Conservation (phyloP, 306 rosid species). For the Amphicarpaea edgeworthii region DNA sequence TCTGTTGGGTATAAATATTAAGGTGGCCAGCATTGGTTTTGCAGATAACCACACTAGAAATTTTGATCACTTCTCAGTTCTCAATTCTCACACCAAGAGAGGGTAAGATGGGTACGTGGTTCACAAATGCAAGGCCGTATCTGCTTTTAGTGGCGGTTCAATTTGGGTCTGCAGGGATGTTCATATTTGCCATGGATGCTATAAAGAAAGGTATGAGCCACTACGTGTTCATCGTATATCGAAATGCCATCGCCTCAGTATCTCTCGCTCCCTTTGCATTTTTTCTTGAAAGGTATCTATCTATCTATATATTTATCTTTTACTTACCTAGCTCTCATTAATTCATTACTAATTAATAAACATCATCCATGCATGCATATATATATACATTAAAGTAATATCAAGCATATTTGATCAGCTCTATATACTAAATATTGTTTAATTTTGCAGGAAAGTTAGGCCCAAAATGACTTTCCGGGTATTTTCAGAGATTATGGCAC, state of each 20-base stretch:
- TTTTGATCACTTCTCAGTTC: not conserved
- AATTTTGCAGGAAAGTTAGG: constrained; percentile 70
- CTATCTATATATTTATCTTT: too few relatives aligned
- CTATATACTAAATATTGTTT: not conserved
- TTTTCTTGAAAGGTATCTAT: constrained; percentile 51
- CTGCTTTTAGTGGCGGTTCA: constrained; percentile 69
- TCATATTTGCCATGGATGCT: constrained; percentile 57
- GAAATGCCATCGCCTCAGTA: constrained; percentile 50
- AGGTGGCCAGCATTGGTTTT: not conserved
- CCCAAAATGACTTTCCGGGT: constrained; percentile 74
- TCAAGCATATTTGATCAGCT: not conserved
- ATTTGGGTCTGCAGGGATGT: constrained; percentile 90
- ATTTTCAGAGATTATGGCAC: constrained; percentile 67
- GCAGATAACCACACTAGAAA: not conserved
- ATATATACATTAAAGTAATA: not conserved
- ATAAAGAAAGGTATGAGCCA: constrained; percentile 71
- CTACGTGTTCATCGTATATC: constrained; percentile 57
- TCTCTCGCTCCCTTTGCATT: constrained; percentile 56
- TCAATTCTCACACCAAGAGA: not conserved
- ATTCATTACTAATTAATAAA: not conserved
- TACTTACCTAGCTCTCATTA: not conserved
- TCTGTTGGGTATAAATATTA: constrained; percentile 39
- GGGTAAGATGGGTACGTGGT: constrained; percentile 23
- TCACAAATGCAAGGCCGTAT: constrained; percentile 63
- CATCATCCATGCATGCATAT: not conserved